Evolutionary conservation across 495 filamentous ascomycete species (phyloP).

Genomic region (Penicillium macrosclerotiorum): DNA sequence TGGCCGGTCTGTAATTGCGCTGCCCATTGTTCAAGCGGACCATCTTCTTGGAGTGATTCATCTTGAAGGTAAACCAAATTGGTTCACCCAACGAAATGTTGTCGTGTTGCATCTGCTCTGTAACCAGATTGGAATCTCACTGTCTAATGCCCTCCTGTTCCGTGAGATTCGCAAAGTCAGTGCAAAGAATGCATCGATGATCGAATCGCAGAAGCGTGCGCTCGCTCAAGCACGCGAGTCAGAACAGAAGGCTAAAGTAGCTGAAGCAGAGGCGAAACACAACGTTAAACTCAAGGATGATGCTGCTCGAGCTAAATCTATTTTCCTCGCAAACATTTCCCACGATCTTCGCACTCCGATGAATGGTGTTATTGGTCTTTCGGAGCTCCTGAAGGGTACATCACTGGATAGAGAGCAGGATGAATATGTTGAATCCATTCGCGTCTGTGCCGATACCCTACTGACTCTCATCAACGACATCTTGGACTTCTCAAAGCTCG

Average conservation of each 20-base stretch:
- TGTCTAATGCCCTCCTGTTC: slow-evolving; percentile 83
- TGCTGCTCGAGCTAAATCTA: slow-evolving; percentile 84
- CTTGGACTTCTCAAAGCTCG: slow-evolving; percentile 88
- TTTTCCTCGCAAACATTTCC: slow-evolving; percentile 90
- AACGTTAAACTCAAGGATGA: slow-evolving; percentile 90
- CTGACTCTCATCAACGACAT: slow-evolving; percentile 96
- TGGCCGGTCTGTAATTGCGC: slow-evolving; percentile 77
- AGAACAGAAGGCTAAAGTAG: slow-evolving; percentile 78
- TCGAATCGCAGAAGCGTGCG: slow-evolving; percentile 79
- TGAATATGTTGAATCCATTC: slow-evolving; percentile 88
- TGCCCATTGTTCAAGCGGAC: slow-evolving; percentile 78
- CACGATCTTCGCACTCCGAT: slow-evolving; percentile 84
- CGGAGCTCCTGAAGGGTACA: slow-evolving; percentile 79
- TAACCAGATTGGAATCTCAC: slow-evolving; percentile 85
- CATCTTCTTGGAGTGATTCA: slow-evolving; percentile 82
- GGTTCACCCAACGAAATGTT: slow-evolving; percentile 84
- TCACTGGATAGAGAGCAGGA: slow-evolving; percentile 76
- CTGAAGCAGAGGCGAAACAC: slow-evolving; percentile 78
- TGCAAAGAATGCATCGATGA: slow-evolving; percentile 81
- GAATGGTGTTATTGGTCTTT: slow-evolving; percentile 88
- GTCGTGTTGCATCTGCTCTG: slow-evolving; percentile 82
- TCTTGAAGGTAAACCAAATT: slow-evolving; percentile 78
- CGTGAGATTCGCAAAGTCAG: slow-evolving; percentile 77
- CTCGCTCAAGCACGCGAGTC: slow-evolving; percentile 76
- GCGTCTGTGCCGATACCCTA: slow-evolving; percentile 84